Conservation (phyloP, 805 yeast species). For the Blastobotrys mokoenaii region DNA sequence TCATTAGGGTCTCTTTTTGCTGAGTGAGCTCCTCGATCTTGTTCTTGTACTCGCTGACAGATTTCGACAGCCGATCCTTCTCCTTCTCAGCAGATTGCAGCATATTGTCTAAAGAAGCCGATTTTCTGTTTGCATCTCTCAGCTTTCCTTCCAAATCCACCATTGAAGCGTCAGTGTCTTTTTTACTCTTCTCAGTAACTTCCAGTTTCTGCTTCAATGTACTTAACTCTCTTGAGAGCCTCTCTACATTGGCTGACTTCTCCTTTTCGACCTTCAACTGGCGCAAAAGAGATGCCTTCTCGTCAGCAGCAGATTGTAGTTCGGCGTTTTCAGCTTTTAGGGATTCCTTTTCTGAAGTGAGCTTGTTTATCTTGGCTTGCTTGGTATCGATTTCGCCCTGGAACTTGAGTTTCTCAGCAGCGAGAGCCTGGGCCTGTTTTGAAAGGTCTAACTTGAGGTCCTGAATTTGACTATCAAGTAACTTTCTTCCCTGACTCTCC, state of each 20-base stretch:
- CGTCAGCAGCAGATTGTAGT: slow-evolving; percentile 8
- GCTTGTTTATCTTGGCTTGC: slow-evolving; percentile 11
- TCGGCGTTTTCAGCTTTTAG: slow-evolving; percentile 7
- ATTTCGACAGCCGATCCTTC: slow-evolving; percentile 6
- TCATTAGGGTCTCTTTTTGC: slow-evolving; percentile 16
- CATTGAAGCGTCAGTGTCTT: slow-evolving; percentile 12
- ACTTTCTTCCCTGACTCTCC: slow-evolving; percentile 13
- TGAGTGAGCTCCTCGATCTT: slow-evolving; percentile 13
- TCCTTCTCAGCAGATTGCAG: slow-evolving; percentile 4
- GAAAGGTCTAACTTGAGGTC: slow-evolving; percentile 12
- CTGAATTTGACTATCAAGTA: slow-evolving; percentile 14
- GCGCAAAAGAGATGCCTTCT: slow-evolving; percentile 9
- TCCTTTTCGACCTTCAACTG: slow-evolving; percentile 17
- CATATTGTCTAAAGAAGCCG: slow-evolving; percentile 5
- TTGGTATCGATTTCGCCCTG: slow-evolving; percentile 17
- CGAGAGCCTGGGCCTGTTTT: slow-evolving; percentile 10
- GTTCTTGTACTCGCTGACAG: slow-evolving; percentile 15
- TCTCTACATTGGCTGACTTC: slow-evolving; percentile 12
- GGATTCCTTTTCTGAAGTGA: slow-evolving; percentile 10
- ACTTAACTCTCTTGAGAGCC: slow-evolving; percentile 11
- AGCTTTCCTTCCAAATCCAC: slow-evolving; percentile 9
- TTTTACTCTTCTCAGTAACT: slow-evolving; percentile 13
- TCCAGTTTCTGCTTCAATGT: slow-evolving; percentile 13
- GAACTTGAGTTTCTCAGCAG: slow-evolving; percentile 8
- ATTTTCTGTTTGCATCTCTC: slow-evolving; percentile 2